These are phyloP conservation scores for Crithidia mellificae DNA, from an alignment of 208 protist genomes.

Conservation along the genomic window DNA sequence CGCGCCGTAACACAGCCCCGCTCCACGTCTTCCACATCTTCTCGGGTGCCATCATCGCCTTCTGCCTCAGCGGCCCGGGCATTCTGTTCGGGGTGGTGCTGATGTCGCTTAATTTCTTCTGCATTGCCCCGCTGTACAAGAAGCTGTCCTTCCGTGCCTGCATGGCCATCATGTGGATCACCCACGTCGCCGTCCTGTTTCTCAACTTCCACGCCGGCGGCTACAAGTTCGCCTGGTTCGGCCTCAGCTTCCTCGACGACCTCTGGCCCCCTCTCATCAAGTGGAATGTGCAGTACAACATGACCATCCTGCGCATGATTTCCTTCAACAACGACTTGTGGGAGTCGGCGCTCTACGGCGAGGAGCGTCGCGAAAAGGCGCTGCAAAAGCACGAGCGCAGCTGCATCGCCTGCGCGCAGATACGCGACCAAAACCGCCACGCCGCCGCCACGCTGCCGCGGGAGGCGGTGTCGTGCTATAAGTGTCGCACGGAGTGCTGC, in stretches of 20 bases:
- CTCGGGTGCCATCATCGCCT: constrained; percentile 37
- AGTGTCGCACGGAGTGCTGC: constrained; percentile 47
- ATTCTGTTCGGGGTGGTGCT: constrained; percentile 48
- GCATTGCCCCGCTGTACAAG: constrained; percentile 43
- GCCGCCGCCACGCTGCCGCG: constrained; percentile 2
- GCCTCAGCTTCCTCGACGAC: constrained; percentile 36
- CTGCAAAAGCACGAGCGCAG: constrained; percentile 29
- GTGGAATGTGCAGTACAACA: constrained; percentile 79
- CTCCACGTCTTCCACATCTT: constrained; percentile 51
- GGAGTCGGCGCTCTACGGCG: constrained; percentile 28
- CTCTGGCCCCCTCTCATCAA: constrained; percentile 27
- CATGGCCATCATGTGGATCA: constrained; percentile 56
- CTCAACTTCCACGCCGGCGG: constrained; percentile 36
- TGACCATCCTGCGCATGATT: constrained; percentile 52
- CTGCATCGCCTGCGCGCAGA: constrained; percentile 48
- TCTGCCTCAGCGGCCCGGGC: constrained; percentile 41
- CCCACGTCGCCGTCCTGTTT: constrained; percentile 51
- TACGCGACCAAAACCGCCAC: constrained; percentile 33
- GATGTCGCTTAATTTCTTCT: constrained; percentile 59
- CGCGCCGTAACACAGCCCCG: not conserved
- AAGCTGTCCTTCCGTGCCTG: constrained; percentile 31
- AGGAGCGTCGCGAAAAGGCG: constrained; percentile 1
- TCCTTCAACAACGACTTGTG: constrained; percentile 65
- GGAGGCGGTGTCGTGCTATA: constrained; percentile 49
- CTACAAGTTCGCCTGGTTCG: constrained; percentile 55